These are phyloP conservation scores for Pseudisothecium myosuroides DNA, from an alignment of 225 moss, liverwort and hornwort genomes.

Conservation along the genomic window DNA sequence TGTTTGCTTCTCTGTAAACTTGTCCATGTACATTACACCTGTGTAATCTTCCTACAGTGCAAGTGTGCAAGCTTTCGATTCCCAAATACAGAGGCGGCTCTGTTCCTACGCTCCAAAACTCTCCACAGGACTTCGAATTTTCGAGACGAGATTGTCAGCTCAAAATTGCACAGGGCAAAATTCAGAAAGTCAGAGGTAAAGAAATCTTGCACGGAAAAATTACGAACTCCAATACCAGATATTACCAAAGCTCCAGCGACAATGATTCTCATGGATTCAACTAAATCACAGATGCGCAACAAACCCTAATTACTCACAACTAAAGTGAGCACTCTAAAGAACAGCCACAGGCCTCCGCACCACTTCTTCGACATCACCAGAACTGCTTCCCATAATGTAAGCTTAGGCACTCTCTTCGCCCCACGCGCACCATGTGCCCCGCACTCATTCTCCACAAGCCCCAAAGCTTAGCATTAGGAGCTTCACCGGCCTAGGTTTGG, in stretches of 20 bases:
- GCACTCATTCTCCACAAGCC: neutral
- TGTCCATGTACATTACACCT: neutral
- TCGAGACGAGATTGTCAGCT: neutral
- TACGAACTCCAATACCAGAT: too few species aligned
- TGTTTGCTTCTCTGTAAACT: neutral
- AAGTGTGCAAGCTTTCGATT: neutral
- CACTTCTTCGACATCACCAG: neutral
- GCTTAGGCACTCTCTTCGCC: neutral
- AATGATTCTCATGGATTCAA: neutral
- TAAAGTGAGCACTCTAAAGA: neutral
- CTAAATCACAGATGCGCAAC: neutral
- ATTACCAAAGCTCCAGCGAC: neutral
- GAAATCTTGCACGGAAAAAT: neutral
- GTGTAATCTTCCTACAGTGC: neutral
- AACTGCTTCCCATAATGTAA: neutral
- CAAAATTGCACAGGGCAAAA: neutral
- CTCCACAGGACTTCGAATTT: too few species aligned
- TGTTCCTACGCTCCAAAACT: neutral
- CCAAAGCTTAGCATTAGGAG: neutral
- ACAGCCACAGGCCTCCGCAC: neutral
- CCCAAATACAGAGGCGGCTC: neutral
- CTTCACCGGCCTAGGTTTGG: neutral
- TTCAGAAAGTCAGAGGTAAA: too few species aligned
- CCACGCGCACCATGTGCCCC: neutral
- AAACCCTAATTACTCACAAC: neutral